Evolutionary conservation across 2,329 filamentous ascomycete genomes (phyloP).

Genomic region (Aspergillus neotritici): DNA sequence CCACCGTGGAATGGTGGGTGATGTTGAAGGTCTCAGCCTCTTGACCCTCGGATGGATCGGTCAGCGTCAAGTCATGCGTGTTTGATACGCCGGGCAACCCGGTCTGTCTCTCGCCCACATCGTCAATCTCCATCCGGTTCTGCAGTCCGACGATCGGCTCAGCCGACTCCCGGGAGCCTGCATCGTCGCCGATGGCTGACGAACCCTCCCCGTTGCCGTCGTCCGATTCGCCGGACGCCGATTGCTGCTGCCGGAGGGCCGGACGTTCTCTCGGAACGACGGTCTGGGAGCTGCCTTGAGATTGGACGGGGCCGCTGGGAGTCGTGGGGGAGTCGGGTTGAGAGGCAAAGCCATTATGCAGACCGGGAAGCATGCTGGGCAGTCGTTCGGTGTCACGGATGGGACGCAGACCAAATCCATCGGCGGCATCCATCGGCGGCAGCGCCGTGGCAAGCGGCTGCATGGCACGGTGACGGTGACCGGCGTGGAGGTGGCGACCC

Average conservation of each 20-base stretch:
- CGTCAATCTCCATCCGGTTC: constrained; percentile 75
- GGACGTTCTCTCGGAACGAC: constrained; percentile 63
- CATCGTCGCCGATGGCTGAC: constrained; percentile 66
- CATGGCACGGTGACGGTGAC: constrained; percentile 50
- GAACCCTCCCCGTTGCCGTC: constrained; percentile 81
- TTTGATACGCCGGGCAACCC: constrained; percentile 67
- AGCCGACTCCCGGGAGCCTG: constrained; percentile 40
- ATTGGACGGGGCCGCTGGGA: constrained; percentile 62
- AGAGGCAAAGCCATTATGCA: constrained; percentile 67
- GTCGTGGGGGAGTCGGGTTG: constrained; percentile 90
- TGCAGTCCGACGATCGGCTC: constrained; percentile 75
- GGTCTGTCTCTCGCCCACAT: constrained; percentile 76
- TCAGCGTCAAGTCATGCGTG: constrained; percentile 67
- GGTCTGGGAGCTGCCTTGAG: constrained; percentile 51
- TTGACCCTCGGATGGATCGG: constrained; percentile 75
- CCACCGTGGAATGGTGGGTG: constrained; percentile 74
- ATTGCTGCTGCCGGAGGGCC: constrained; percentile 83
- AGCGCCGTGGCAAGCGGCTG: constrained; percentile 64
- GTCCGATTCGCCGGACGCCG: constrained; percentile 77
- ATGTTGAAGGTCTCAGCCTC: constrained; percentile 92
- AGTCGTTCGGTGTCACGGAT: constrained; percentile 77
- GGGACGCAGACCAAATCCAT: constrained; percentile 68
- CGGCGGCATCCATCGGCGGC: constrained; percentile 61
- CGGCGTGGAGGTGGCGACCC: constrained; percentile 37
- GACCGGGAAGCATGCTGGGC: constrained; percentile 70